Base-by-base conservation (phyloP, 352 stramenopile genomes). In the Pythium oligandrum region DNA sequence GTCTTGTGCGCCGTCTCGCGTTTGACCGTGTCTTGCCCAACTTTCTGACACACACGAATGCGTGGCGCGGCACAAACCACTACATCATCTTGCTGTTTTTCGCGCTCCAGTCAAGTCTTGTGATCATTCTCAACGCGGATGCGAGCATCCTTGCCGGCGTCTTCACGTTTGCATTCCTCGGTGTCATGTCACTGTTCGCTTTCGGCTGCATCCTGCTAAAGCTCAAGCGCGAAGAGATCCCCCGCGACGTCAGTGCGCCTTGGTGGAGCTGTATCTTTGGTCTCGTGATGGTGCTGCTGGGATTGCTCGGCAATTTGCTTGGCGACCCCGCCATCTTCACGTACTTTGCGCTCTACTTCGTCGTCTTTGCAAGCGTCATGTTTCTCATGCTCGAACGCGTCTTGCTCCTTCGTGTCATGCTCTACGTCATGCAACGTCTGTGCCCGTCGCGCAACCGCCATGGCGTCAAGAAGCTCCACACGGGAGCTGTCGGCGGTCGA, bases 201-300 rank as follows among this genome's bases (percentile, higher is more conserved):
- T 80, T 92, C 53, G 90, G 90, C 5, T 96, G 86, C 59, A 95
- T 97, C 59, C 42, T 97, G 36, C 83, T 98, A 39, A 97, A 97
- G 63, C 67, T 96, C 47, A 98, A 98, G 68, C 73, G 91, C 26
- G 86, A 93, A 63, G 75, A 86, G 31, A 90, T 98, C 39, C 89
- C 88, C 6, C 73, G 91, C n/a, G 83, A 95, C 34, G 77, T 95
- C 17, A 70, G 83, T 38, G 86, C 87, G 17, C 78, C 82, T 32
- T 96, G 88, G 83, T 82, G 84, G 73, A 81, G 71, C 57, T 89
- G 78, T 61, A 74, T 89, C 57, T 75, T 87, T 38, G 81, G 81
- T n/a, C 52, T 88, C n/a, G 44, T 77, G 7, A 84, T 88, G 80
- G 70, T 91, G 40, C 57, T 87, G 17, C 51, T 86, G 17, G 83